Base-by-base conservation (phyloP, 2,329 filamentous ascomycete species). In the Monilinia polystroma region DNA sequence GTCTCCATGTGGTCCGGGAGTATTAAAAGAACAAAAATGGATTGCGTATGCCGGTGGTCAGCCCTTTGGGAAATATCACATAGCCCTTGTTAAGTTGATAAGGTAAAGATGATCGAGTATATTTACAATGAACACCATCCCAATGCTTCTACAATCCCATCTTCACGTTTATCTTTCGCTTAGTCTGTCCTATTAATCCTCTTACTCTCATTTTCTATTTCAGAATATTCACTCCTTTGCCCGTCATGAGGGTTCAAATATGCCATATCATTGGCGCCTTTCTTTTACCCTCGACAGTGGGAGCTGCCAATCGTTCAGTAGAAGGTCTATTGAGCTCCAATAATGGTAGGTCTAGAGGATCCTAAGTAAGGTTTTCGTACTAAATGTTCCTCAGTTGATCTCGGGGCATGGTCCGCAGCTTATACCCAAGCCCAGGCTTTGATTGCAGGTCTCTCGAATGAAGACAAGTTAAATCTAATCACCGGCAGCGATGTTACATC, bases 391-490 rank as follows among this genome's bases (percentile, higher is more conserved):
- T 41, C 43, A 62, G 68, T 71, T 23, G 67, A 66, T 5, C 68
- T 75, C 14, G 77, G 77, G 7, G 69, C 72, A 11, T 80, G 79
- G 78, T 74, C 75, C 35, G 69, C 70, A 18, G 77, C 78, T 0
- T 77, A 78, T 47, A 63, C 70, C 16, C 77, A 78, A 66, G 80
- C 80, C 3, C 75, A 73, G 66, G 72, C 71, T 1, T 73, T 81
- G 18, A 77, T 81, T 18, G 73, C 75, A 0, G 74, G 79, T 52
- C 71, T 82, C 59, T 80, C 79, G 1, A 70, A 78, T 8, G 77
- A 79, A 45, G 80, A 82, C 67, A 81, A 81, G 66, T 74, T 78
- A 6, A 80, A 79, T 68, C 72, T 77, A 45, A 78, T 78, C 3
- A 76, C 76, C 47, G 77, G 78, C 29, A 62, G 63, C 11, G 62